A percentile compares a stretch with the other conserved stretches of the same genome.
Conservation (phyloP, 2,329 filamentous ascomycete genomes). For the Pseudogymnoascus sp. region DNA sequence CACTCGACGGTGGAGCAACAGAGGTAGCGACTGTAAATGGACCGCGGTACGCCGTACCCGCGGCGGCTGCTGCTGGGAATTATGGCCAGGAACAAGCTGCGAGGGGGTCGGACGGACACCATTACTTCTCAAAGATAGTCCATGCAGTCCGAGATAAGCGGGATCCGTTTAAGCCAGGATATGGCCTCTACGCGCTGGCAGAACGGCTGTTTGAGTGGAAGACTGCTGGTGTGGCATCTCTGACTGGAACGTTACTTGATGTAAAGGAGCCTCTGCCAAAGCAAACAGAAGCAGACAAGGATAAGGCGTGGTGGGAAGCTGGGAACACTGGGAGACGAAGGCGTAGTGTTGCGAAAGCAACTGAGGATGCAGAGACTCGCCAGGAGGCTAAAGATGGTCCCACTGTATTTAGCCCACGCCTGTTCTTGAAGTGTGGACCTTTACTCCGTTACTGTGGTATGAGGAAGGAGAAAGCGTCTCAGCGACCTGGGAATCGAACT, state of each 20-base stretch:
- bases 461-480: constrained; percentile 48
- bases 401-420: constrained; percentile 71
- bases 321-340: constrained; percentile 38
- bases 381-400: constrained; percentile 26
- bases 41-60: constrained; percentile 17
- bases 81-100: constrained; percentile 15
- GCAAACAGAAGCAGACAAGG: constrained; percentile 37
- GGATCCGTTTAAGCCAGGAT: constrained; percentile 34
- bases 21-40: constrained; percentile 21
- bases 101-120: constrained; percentile 18
- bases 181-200: constrained; percentile 52
- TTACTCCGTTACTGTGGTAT: constrained; percentile 85
- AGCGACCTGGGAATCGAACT: constrained; percentile 29
- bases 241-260: constrained; percentile 51
- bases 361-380: not conserved
- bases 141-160: constrained; percentile 18
- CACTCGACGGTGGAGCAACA: not conserved
- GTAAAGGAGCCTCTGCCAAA: constrained; percentile 24
- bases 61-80: constrained; percentile 16
- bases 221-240: constrained; percentile 55
- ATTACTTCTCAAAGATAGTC: constrained; percentile 25
- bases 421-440: constrained; percentile 87
- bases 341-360: constrained; percentile 17
- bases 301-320: constrained; percentile 72
- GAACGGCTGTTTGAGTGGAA: constrained; percentile 67